Percentiles rank a stretch among this genome's conserved stretches.
phyloP scores from a whole-genome alignment of 257 asterid genomes.

The Catharanthus roseus region DNA sequence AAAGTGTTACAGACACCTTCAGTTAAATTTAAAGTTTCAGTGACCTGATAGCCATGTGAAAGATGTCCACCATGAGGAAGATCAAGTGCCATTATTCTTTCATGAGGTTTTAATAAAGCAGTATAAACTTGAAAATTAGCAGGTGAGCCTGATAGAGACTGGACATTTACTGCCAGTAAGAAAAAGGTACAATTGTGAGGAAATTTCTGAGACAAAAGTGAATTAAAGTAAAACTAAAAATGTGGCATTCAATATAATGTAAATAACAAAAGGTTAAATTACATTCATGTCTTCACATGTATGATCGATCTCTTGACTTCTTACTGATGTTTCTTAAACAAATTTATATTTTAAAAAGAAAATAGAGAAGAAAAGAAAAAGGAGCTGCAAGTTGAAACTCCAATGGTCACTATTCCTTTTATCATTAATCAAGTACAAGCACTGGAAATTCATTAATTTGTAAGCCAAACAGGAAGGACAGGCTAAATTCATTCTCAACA shows the following conservation, averaged over 20 bases:
- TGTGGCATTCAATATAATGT: background rate
- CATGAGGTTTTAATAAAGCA: slow-evolving; percentile 89
- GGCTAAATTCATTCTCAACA: background rate
- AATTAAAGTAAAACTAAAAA: background rate
- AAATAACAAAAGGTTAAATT: background rate
- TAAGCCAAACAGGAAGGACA: background rate
- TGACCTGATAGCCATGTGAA: slow-evolving; percentile 98
- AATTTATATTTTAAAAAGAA: too few species aligned
- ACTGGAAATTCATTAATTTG: background rate
- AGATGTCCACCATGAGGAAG: slow-evolving; percentile 99
- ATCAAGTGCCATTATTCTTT: slow-evolving; percentile 98
- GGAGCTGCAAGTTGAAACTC: background rate
- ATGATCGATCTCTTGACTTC: background rate
- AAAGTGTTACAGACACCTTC: background rate
- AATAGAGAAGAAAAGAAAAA: too few species aligned
- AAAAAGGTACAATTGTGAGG: background rate
- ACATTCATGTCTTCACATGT: background rate
- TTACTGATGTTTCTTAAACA: background rate
- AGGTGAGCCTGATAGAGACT: slow-evolving; percentile 94
- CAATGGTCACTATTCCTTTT: background rate
- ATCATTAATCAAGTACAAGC: background rate
- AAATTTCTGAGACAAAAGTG: background rate
- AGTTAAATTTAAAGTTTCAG: slow-evolving; percentile 13
- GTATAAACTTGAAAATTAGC: slow-evolving; percentile 94
- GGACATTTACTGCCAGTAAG: slow-evolving; percentile 68